phyloP scores from a whole-genome alignment of 2,329 filamentous ascomycete species.

The Ophiostoma montium region DNA sequence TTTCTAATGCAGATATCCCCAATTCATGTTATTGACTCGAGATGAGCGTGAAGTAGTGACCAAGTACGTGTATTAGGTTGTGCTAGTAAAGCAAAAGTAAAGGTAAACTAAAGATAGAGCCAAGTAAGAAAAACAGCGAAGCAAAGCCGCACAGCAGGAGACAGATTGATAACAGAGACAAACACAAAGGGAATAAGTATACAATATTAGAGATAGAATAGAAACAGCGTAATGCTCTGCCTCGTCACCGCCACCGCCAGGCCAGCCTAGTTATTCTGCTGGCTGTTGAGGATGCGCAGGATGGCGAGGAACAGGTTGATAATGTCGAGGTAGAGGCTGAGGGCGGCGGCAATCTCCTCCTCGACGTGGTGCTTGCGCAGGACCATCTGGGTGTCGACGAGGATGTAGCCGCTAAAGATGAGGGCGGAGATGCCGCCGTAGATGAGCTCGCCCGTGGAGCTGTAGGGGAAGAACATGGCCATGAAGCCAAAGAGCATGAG shows the following conservation, averaged over 20 bases:
- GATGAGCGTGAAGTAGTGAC: background rate
- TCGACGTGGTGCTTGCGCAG: constrained; percentile 95
- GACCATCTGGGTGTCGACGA: constrained; percentile 91
- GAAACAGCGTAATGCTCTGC: too few relatives aligned
- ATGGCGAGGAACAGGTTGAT: constrained; percentile 97
- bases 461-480: constrained; percentile 74
- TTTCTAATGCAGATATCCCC: constrained; percentile 49
- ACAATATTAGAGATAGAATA: too few relatives aligned
- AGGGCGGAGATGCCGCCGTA: constrained; percentile 73
- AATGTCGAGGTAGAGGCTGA: constrained; percentile 89
- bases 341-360: constrained; percentile 91
- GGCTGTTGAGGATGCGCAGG: constrained; percentile 87
- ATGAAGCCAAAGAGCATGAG: constrained; percentile 89
- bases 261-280: constrained; percentile 68
- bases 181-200: too few relatives aligned
- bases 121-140: background rate
- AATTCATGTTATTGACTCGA: constrained; percentile 10
- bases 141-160: background rate
- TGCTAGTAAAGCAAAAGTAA: background rate
- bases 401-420: constrained; percentile 86
- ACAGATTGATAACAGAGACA: too few relatives aligned
- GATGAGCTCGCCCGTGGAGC: constrained; percentile 66
- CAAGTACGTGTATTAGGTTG: background rate
- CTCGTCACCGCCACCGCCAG: background rate
- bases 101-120: background rate